Percentiles rank a stretch among this genome's conserved stretches.
These are phyloP conservation scores for Triangularia verruculosa DNA, from an alignment of 2,329 filamentous ascomycete genomes.

Conservation along the genomic window DNA sequence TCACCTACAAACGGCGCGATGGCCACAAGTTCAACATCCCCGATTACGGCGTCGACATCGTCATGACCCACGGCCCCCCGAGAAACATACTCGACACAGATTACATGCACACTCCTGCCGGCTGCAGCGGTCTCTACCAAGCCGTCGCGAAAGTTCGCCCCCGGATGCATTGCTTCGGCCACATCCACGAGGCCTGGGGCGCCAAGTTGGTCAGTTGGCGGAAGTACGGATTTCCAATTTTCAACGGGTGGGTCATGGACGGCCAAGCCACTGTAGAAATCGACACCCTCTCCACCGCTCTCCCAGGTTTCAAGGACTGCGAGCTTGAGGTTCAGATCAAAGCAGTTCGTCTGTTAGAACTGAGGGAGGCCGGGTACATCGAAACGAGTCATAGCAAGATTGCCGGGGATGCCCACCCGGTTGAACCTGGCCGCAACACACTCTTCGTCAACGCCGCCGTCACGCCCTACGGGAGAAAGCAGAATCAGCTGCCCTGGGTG, in stretches of 20 bases:
- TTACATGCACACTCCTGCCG: not conserved
- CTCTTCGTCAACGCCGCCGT: slow-evolving; percentile 57
- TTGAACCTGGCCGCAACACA: slow-evolving; percentile 42
- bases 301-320: slow-evolving; percentile 15
- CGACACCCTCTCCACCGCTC: slow-evolving; percentile 33
- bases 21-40: slow-evolving; percentile 41
- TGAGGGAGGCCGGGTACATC: slow-evolving; percentile 24
- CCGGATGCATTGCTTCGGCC: slow-evolving; percentile 18
- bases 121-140: slow-evolving; percentile 3
- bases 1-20: slow-evolving; percentile 42
- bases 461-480: slow-evolving; percentile 27
- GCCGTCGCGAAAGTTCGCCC: slow-evolving; percentile 10
- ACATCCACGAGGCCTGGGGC: slow-evolving; percentile 7
- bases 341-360: not conserved
- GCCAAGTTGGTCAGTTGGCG: not conserved
- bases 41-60: slow-evolving; percentile 41
- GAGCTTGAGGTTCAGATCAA: not conserved
- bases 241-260: slow-evolving; percentile 47
- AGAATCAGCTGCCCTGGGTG: slow-evolving; percentile 23
- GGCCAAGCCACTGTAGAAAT: slow-evolving; percentile 41
- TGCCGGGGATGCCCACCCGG: slow-evolving; percentile 26
- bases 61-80: slow-evolving; percentile 57
- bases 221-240: not conserved
- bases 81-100: slow-evolving; percentile 47
- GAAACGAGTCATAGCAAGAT: slow-evolving; percentile 39